Evolutionary conservation across 176 grass and related monocot species (phyloP), one percentile per base, ranked within the genome.

Genomic region (Triticum monococcum): DNA sequence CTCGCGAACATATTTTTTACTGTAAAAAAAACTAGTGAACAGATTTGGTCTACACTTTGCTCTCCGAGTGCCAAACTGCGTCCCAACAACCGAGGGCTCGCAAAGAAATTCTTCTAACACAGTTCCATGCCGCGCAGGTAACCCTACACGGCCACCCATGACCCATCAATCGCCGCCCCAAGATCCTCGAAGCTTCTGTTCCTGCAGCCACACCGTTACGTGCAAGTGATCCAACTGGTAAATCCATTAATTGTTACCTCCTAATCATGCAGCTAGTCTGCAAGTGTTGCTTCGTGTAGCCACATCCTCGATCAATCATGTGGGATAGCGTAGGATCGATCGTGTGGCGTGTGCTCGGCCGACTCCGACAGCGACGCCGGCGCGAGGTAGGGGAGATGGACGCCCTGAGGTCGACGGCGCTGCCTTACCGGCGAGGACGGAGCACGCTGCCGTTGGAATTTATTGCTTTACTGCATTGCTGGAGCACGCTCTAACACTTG

Each of bases 261-360:
- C 5, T 37, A 36, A 84, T 83, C 36, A 70, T 48, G n/a, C 41
- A 37, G 54, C 54, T 9, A 7, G 26, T 9, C 5, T 63, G 12
- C 4, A 50, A 18, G 35, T 68, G 9, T 70, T 62, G 48, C 22
- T 23, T 5, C 17, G 48, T 82, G 38, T 40, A 41, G 72, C 79
- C 63, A 78, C 72, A 81, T 46, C 67, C 76, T 31, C 43, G 60
- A 75, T 46, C 82, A 68, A 75, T 75, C 75, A 85, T 56, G 30
- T 54, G 23, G 59, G 62, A 45, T 46, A 23, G 75, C 38, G 72
- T 78, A 30, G 24, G 74, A 38, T 86, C 45, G 37, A 41, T 78
- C 32, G 26, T 41, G 48, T 79, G 48, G 64, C 32, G 28, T 41
- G 48, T 79, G 33, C 75, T 70, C 9, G 0, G 23, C 30, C 64